Evolutionary conservation across 495 filamentous ascomycete species (phyloP).

Genomic region (Penicillium coprophilum): DNA sequence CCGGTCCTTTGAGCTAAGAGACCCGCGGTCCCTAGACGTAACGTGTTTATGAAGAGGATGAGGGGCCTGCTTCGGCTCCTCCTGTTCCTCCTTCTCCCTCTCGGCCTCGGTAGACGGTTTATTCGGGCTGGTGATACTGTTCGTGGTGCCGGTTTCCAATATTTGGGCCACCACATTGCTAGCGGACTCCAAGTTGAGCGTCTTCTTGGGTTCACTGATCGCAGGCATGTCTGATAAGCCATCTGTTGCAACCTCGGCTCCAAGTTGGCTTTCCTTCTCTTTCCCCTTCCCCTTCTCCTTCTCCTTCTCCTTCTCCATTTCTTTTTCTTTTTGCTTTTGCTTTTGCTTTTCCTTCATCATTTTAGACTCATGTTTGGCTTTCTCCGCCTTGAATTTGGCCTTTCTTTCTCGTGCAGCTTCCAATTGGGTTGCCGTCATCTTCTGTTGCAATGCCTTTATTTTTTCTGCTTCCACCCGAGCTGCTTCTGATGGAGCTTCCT

Average conservation of each 20-base stretch:
- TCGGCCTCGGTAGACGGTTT: not conserved
- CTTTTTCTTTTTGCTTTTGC: no score
- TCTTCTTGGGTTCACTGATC: not conserved
- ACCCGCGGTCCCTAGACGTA: conserved; percentile 15
- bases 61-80: no score
- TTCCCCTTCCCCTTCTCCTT: no score
- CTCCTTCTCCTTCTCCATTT: no score
- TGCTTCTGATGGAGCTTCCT: not conserved
- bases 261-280: not conserved
- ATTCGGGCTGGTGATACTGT: not conserved
- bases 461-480: not conserved
- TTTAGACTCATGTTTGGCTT: not conserved
- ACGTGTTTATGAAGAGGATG: conserved; percentile 18
- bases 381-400: not conserved
- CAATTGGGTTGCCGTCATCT: not conserved
- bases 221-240: not conserved
- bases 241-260: not conserved
- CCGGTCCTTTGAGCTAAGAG: conserved; percentile 10
- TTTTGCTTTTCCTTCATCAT: not conserved
- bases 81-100: not conserved
- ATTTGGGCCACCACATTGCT: not conserved
- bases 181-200: not conserved
- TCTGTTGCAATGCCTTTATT: not conserved
- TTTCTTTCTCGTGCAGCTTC: no score
- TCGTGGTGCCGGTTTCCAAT: not conserved